Conservation (phyloP, 164 flowering plant species). For the Warburgia ugandensis region DNA sequence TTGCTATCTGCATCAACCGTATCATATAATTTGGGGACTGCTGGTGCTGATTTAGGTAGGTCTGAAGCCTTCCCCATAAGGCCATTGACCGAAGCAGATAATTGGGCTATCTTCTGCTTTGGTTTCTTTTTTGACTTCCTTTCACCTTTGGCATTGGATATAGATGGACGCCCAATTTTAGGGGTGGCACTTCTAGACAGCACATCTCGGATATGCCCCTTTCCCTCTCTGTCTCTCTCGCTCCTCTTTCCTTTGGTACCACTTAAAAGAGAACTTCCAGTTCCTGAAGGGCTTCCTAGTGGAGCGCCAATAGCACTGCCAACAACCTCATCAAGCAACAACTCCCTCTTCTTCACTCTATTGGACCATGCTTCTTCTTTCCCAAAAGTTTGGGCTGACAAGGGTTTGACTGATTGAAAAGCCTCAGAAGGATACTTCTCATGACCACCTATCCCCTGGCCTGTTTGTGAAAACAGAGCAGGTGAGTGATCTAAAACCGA, state of each 20-base stretch:
- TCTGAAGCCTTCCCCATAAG: slow-evolving; percentile 57
- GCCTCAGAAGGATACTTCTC: slow-evolving; percentile 34
- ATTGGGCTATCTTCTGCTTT: slow-evolving; percentile 72
- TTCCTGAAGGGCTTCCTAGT: slow-evolving; percentile 28
- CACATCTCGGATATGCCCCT: slow-evolving; percentile 57
- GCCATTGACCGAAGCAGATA: slow-evolving; percentile 70
- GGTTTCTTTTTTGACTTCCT: slow-evolving; percentile 77
- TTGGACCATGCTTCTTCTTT: slow-evolving; percentile 51
- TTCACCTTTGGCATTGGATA: slow-evolving; percentile 61
- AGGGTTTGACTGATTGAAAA: slow-evolving; percentile 24
- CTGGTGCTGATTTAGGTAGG: slow-evolving; percentile 34
- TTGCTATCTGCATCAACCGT: slow-evolving; percentile 23
- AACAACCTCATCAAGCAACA: slow-evolving; percentile 70
- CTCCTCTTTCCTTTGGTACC: slow-evolving; percentile 88
- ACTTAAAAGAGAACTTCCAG: slow-evolving; percentile 50
- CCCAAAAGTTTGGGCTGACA: slow-evolving; percentile 33
- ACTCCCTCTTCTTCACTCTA: slow-evolving; percentile 69
- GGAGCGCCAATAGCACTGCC: slow-evolving; percentile 48
- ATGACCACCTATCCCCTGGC: too few relatives aligned
- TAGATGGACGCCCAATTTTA: slow-evolving; percentile 57
- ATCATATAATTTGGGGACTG: slow-evolving; percentile 34
- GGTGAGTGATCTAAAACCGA: too few relatives aligned
- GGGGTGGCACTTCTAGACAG: too few relatives aligned
- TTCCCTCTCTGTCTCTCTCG: slow-evolving; percentile 89
- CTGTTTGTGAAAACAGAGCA: too few relatives aligned